Base-by-base conservation (phyloP, 257 asterid species). In the Solanum gandarillasii region DNA sequence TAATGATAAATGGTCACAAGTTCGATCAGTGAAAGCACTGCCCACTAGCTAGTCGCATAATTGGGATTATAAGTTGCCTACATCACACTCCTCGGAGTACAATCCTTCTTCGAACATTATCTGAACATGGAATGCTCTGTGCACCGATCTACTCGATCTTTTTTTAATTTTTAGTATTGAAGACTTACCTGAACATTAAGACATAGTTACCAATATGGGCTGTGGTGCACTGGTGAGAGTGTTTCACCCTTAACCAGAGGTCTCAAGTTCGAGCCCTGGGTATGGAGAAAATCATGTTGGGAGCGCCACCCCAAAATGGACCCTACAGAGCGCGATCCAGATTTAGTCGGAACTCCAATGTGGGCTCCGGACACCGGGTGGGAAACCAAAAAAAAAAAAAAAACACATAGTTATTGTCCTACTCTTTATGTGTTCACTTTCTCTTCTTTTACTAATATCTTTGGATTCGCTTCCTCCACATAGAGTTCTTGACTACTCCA, bases 221-320 rank as follows among this genome's bases (percentile, higher is more conserved):
- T 39, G 43, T 39, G 4, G 43, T 39, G 43, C 43, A 8, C 11
- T 38, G 43, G 4, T 38, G 43, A 0, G 43, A 38, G 43, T 39
- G 12, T 3, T 39, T 39, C 4, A 39, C 43, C 43, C 43, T 39
- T 39, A 39, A 39, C 43, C 12, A 39, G 12, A 9, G 43, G 43
- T 9, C 43, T 39, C 43, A 0, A 0, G 43, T 39, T 39, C 12
- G 43, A 39, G 43, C 43, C 43, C 12, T 39, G 3, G 12, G 43
- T 39, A 39, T 39, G 43, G 43, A 39, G 43, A 39, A 39, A 39
- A 39, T 39, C 12, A 1, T 39, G 43, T 39, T 39, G 10, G 43
- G 12, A 39, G 43, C 10, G 1, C 43, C 43, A 39, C 43, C 43
- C 11, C 0, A 0, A 0, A 39, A 38, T 38, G 43, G 11, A 0